These are phyloP conservation scores for Trichoderma polysporum DNA, from an alignment of 2,329 filamentous ascomycete species.

Conservation along the genomic window DNA sequence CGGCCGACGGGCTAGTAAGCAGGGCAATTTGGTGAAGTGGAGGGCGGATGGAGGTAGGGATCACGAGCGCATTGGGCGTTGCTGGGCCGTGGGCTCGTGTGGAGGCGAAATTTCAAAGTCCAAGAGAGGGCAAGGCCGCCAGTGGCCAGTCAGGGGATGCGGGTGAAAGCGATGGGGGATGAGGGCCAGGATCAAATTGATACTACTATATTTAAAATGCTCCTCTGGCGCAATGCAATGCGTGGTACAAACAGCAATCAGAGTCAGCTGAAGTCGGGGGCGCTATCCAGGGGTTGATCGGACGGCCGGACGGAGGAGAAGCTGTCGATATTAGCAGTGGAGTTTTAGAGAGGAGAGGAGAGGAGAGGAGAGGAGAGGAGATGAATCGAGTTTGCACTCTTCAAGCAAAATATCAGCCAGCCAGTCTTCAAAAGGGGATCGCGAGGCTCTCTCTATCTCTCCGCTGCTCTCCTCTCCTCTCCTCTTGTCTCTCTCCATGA, in stretches of 20 bases:
- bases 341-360: neutral
- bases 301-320: neutral
- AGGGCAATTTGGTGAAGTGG: neutral
- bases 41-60: constrained; percentile 4
- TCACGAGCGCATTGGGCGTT: constrained; percentile 2
- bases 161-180: neutral
- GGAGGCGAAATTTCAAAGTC: constrained; percentile 16
- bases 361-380: no score
- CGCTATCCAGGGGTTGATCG: neutral
- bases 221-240: neutral
- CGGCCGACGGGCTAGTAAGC: constrained; percentile 8
- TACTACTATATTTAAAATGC: neutral
- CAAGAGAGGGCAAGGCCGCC: neutral
- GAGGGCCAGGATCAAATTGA: constrained; percentile 5
- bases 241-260: neutral
- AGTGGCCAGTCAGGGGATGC: neutral
- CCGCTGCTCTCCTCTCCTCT: neutral
- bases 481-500: neutral
- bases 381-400: no score
- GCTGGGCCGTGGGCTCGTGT: constrained; percentile 3
- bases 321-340: neutral
- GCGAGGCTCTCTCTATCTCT: neutral
- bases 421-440: no score
- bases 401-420: no score
- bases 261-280: neutral